Evolutionary conservation across 2,329 filamentous ascomycete species (phyloP).

Genomic region (Ceratocystis destructans): DNA sequence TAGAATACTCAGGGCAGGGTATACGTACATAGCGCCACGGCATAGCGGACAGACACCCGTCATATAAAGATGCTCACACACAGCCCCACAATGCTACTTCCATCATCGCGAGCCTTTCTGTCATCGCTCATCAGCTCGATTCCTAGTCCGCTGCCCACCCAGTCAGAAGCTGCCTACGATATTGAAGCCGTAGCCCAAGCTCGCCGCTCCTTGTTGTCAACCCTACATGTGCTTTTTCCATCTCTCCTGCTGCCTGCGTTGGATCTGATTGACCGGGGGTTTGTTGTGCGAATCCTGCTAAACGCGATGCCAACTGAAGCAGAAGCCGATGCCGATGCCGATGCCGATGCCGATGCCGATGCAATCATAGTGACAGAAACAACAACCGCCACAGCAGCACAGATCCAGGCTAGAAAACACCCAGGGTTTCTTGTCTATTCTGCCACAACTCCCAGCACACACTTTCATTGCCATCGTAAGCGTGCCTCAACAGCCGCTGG

Average conservation of each 20-base stretch:
- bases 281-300: conserved; percentile 34
- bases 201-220: conserved; percentile 43
- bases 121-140: conserved; percentile 10
- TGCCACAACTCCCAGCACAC: background rate
- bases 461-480: background rate
- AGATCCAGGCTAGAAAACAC: too few relatives aligned
- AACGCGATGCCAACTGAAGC: background rate
- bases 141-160: background rate
- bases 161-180: background rate
- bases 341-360: background rate
- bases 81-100: conserved; percentile 19
- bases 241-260: conserved; percentile 68
- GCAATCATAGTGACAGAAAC: background rate
- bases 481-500: background rate
- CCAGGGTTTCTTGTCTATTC: background rate
- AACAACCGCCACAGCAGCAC: background rate
- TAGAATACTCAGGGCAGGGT: background rate
- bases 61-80: background rate
- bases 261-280: conserved; percentile 67
- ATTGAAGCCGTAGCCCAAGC: background rate
- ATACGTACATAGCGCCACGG: background rate
- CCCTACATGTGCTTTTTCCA: conserved; percentile 75
- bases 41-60: background rate
- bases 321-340: background rate
- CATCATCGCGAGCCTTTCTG: conserved; percentile 10